A percentile compares a stretch with the other conserved stretches of the same genome.
phyloP scores from a whole-genome alignment of 2,329 filamentous ascomycete species.

The Coniella lustricola region DNA sequence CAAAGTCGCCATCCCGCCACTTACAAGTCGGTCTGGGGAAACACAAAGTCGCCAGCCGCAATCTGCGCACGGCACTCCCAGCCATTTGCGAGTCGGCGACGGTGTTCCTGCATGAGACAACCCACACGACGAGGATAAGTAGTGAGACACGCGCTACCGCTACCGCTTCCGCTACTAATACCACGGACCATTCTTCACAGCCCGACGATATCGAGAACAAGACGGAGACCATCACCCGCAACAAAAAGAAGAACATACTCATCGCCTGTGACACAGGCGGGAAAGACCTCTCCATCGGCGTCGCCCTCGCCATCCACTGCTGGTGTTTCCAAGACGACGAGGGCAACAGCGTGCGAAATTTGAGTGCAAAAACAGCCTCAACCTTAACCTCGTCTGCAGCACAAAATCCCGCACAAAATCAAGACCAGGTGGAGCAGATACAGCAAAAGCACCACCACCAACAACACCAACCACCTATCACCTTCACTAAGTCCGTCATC shows the following conservation, averaged over 20 bases:
- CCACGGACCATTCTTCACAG: no score
- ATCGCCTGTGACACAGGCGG: constrained; percentile 66
- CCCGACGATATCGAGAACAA: neutral
- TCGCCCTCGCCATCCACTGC: constrained; percentile 70
- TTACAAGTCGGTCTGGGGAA: constrained; percentile 58
- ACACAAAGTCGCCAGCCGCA: constrained; percentile 74
- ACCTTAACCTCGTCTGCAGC: no score
- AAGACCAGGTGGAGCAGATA: constrained; percentile 9
- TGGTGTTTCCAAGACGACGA: constrained; percentile 56
- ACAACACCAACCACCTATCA: constrained; percentile 5
- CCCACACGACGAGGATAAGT: neutral
- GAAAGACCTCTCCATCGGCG: constrained; percentile 72
- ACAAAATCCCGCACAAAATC: no score
- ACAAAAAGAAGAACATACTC: constrained; percentile 31
- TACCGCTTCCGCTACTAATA: neutral
- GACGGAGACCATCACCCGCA: no score
- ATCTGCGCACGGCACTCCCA: constrained; percentile 65
- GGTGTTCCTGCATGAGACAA: constrained; percentile 26
- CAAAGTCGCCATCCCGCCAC: constrained; percentile 23
- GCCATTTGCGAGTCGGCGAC: constrained; percentile 52
- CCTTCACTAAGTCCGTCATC: constrained; percentile 68
- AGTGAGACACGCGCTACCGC: neutral
- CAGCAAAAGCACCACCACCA: neutral
- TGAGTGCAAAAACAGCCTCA: no score
- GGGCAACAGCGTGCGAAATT: constrained; percentile 43